phyloP scores from a whole-genome alignment of 805 yeast genomes.

The Ogataea paradorogensis region DNA sequence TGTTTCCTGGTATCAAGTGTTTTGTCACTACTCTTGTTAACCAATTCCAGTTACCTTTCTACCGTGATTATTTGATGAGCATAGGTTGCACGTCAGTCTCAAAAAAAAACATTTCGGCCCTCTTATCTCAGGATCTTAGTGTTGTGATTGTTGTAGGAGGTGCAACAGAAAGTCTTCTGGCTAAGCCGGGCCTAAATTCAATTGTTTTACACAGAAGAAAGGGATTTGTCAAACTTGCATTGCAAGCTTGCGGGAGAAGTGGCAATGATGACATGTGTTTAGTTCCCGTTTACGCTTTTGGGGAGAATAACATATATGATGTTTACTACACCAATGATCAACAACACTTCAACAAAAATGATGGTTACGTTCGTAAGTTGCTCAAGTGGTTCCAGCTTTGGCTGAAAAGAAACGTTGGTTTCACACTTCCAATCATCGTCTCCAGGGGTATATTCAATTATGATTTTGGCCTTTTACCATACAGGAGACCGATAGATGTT shows the following conservation, averaged over 20 bases:
- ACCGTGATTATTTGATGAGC: slow-evolving; percentile 78
- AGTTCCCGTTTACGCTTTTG: slow-evolving; percentile 90
- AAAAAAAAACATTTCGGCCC: slow-evolving; percentile 61
- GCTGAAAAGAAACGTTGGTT: slow-evolving; percentile 69
- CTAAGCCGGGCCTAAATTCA: slow-evolving; percentile 60
- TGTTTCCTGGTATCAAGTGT: slow-evolving; percentile 81
- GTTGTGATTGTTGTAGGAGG: slow-evolving; percentile 94
- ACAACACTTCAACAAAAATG: slow-evolving; percentile 13
- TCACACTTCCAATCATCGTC: slow-evolving; percentile 86
- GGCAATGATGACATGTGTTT: slow-evolving; percentile 78
- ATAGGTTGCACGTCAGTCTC: slow-evolving; percentile 86
- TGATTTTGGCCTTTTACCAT: slow-evolving; percentile 89
- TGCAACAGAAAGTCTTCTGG: slow-evolving; percentile 81
- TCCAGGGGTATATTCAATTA: slow-evolving; percentile 92
- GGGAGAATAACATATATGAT: slow-evolving; percentile 67
- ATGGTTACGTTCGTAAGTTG: slow-evolving; percentile 31
- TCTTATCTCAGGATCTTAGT: slow-evolving; percentile 64
- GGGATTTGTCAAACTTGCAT: slow-evolving; percentile 86
- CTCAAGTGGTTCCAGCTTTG: slow-evolving; percentile 62
- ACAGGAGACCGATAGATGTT: slow-evolving; percentile 71
- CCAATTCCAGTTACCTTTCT: slow-evolving; percentile 81
- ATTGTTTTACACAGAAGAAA: slow-evolving; percentile 73
- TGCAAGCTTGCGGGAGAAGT: slow-evolving; percentile 43
- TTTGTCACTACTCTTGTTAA: slow-evolving; percentile 77
- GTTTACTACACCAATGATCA: slow-evolving; percentile 34